These are phyloP conservation scores for Phaeotremella skinneri DNA, from an alignment of 768 basidiomycete species.

Conservation along the genomic window DNA sequence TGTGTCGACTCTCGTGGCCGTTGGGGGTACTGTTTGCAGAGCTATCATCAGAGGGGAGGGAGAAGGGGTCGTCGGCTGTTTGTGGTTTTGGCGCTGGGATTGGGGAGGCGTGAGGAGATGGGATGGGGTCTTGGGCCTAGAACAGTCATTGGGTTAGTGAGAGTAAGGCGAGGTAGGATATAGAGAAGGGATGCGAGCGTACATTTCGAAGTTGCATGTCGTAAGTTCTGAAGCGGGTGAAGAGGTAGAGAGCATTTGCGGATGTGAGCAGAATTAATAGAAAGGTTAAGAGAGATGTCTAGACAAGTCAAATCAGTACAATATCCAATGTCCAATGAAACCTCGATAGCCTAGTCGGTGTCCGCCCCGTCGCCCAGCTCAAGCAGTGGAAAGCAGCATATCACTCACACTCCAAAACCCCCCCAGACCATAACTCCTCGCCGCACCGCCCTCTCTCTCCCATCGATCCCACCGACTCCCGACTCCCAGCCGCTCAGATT, in stretches of 20 bases:
- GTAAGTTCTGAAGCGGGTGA: slow-evolving; percentile 47
- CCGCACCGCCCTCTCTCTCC: slow-evolving; percentile 26
- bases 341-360: no score
- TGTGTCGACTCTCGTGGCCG: background rate
- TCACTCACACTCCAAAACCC: slow-evolving; percentile 35
- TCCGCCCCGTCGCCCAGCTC: no score
- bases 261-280: slow-evolving; percentile 29
- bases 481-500: slow-evolving; percentile 14
- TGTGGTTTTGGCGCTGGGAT: slow-evolving; percentile 30
- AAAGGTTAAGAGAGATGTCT: slow-evolving; percentile 23
- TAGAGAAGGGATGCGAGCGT: slow-evolving; percentile 4
- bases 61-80: slow-evolving; percentile 20
- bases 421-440: slow-evolving; percentile 10
- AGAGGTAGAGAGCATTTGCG: slow-evolving; percentile 46
- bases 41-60: slow-evolving; percentile 4
- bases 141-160: background rate
- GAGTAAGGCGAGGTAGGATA: background rate
- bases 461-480: slow-evolving; percentile 34
- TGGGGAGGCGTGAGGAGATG: slow-evolving; percentile 44
- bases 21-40: background rate
- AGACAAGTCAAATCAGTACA: no score
- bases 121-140: slow-evolving; percentile 33
- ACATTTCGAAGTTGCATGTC: slow-evolving; percentile 48
- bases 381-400: background rate
- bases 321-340: no score